Evolutionary conservation across 306 rosid genomes (phyloP).

Genomic region (Mimosa bimucronata): DNA sequence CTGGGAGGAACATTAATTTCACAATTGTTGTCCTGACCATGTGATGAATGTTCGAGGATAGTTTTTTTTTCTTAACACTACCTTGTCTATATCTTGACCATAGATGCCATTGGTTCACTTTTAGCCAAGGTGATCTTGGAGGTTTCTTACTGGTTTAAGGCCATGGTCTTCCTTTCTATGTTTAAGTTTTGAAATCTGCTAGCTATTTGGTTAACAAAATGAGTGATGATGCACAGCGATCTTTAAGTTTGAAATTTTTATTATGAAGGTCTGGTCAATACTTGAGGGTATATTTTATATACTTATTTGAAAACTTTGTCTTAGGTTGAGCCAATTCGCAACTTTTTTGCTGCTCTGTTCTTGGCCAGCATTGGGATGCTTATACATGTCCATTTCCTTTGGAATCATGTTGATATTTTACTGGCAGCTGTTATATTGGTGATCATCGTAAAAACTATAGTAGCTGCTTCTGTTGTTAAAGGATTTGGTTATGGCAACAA

Average conservation of each 20-base stretch:
- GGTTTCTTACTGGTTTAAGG: background rate
- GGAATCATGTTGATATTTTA: slow-evolving; percentile 96
- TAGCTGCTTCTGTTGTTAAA: slow-evolving; percentile 79
- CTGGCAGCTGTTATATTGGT: slow-evolving; percentile 96
- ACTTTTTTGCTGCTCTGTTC: slow-evolving; percentile 92
- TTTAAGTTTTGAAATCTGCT: background rate
- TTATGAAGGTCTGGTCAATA: background rate
- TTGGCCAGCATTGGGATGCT: slow-evolving; percentile 99
- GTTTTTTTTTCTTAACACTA: slow-evolving; percentile 19
- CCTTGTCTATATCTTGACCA: slow-evolving; percentile 24
- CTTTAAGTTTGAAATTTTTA: background rate
- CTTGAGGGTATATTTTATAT: slow-evolving; percentile 18
- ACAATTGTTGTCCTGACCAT: slow-evolving; percentile 18
- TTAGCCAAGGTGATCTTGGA: slow-evolving; percentile 11
- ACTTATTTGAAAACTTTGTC: slow-evolving; percentile 37
- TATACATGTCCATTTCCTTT: slow-evolving; percentile 94
- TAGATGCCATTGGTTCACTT: background rate
- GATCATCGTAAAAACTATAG: slow-evolving; percentile 76
- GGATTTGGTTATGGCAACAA: slow-evolving; percentile 88
- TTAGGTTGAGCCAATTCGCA: slow-evolving; percentile 97
- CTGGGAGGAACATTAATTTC: slow-evolving; percentile 20
- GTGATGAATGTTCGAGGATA: slow-evolving; percentile 21
- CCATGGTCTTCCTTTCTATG: background rate
- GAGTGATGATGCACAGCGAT: background rate
- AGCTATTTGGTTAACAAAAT: background rate